Evolutionary conservation across 169 alveolate species (phyloP).

Genomic region (Babesia caballi): DNA sequence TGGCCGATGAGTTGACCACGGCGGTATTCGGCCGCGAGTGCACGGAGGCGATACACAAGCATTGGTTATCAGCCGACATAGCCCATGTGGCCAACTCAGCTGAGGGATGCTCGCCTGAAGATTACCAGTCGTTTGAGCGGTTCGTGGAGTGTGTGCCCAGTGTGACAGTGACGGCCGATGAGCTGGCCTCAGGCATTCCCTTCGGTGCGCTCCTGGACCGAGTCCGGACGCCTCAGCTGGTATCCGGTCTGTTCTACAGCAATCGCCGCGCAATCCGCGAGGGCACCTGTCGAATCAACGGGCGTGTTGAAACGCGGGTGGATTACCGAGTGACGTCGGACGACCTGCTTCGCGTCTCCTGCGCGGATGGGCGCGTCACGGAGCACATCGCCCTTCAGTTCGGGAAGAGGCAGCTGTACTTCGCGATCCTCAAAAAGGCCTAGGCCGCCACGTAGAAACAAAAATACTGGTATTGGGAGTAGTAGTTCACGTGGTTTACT

Average conservation of each 20-base stretch:
- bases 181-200: constrained; percentile 31
- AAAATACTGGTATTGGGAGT: constrained; percentile 12
- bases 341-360: constrained; percentile 25
- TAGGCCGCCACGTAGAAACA: constrained; percentile 25
- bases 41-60: constrained; percentile 49
- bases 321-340: background rate
- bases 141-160: constrained; percentile 30
- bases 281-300: constrained; percentile 58
- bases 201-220: constrained; percentile 38
- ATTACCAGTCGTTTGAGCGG: constrained; percentile 18
- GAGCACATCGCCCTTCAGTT: constrained; percentile 32
- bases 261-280: constrained; percentile 53
- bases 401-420: constrained; percentile 53
- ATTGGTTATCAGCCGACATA: constrained; percentile 25
- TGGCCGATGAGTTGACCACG: constrained; percentile 62
- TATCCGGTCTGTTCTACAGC: constrained; percentile 26
- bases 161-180: background rate
- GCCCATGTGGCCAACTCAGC: background rate
- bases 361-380: constrained; percentile 8
- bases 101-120: background rate
- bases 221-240: constrained; percentile 36
- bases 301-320: constrained; percentile 17
- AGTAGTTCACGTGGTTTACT: constrained; percentile 10
- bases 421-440: background rate
- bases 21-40: constrained; percentile 26